Evolutionary conservation across 2,329 filamentous ascomycete species (phyloP).

Genomic region (Ceratocystis variospora): DNA sequence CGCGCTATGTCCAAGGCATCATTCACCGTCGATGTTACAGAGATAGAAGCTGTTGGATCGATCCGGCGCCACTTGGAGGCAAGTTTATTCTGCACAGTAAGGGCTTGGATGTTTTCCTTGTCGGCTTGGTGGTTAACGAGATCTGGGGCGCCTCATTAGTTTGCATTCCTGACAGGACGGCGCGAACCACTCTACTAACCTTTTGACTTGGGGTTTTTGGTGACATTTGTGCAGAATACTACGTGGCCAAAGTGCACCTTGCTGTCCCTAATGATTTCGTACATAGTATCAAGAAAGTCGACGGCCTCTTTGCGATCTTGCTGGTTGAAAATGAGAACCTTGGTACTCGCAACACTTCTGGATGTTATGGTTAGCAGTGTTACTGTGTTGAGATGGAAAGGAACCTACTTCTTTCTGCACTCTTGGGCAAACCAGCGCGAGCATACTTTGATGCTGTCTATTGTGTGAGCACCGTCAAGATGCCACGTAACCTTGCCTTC

Average conservation of each 20-base stretch:
- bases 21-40: constrained; percentile 40
- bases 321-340: constrained; percentile 78
- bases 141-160: constrained; percentile 27
- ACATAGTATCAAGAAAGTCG: constrained; percentile 38
- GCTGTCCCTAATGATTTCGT: constrained; percentile 27
- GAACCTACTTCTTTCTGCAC: constrained; percentile 26
- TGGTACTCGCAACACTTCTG: constrained; percentile 27
- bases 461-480: constrained; percentile 84
- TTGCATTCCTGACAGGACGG: background rate
- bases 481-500: constrained; percentile 53
- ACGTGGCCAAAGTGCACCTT: constrained; percentile 50
- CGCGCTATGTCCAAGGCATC: constrained; percentile 39
- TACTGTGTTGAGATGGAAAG: background rate
- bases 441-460: constrained; percentile 73
- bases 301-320: constrained; percentile 43
- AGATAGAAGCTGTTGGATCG: constrained; percentile 34
- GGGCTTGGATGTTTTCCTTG: constrained; percentile 36
- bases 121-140: constrained; percentile 44
- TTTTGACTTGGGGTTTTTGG: constrained; percentile 28
- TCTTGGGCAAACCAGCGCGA: constrained; percentile 64
- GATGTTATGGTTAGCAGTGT: background rate
- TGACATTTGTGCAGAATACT: constrained; percentile 68
- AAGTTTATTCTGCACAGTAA: constrained; percentile 40
- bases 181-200: constrained; percentile 21
- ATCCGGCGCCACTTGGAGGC: constrained; percentile 37